phyloP scores from a whole-genome alignment of 1,284 basidiomycete species.

The Sporisorium sorghi region DNA sequence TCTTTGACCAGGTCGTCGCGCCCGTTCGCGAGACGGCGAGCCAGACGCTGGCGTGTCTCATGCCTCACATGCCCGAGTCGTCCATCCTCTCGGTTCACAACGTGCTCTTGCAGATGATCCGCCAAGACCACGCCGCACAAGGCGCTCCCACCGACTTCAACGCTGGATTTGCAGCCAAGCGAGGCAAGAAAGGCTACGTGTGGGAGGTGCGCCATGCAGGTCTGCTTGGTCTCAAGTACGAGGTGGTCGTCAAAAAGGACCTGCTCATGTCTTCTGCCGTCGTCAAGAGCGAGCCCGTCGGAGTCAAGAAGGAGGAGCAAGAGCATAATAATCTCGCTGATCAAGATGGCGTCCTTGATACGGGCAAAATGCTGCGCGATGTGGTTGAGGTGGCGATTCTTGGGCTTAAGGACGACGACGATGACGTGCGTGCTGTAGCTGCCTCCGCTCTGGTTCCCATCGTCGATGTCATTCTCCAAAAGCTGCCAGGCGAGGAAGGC shows the following conservation, averaged over 20 bases:
- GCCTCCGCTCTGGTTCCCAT: conserved; percentile 91
- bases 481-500: conserved; percentile 73
- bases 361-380: conserved; percentile 51
- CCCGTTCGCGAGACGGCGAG: conserved; percentile 96
- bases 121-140: conserved; percentile 77
- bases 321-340: conserved; percentile 6
- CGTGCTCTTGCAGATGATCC: conserved; percentile 91
- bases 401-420: conserved; percentile 89
- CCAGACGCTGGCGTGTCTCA: conserved; percentile 89
- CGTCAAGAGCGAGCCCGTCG: conserved; percentile 13
- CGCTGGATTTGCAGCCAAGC: conserved; percentile 69
- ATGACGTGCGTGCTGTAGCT: conserved; percentile 95
- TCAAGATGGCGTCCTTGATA: conserved; percentile 11
- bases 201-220: conserved; percentile 99
- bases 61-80: conserved; percentile 82
- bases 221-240: conserved; percentile 94
- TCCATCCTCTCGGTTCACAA: conserved; percentile 84
- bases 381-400: conserved; percentile 56
- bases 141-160: conserved; percentile 24
- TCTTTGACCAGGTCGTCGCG: conserved; percentile 95
- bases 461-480: conserved; percentile 80
- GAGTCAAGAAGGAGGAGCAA: conserved; percentile 40
- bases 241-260: conserved; percentile 90
- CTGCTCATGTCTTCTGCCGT: conserved; percentile 73
- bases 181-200: conserved; percentile 75